Base-by-base conservation (phyloP, 2,329 filamentous ascomycete species). In the Tympanopsis confertula region DNA sequence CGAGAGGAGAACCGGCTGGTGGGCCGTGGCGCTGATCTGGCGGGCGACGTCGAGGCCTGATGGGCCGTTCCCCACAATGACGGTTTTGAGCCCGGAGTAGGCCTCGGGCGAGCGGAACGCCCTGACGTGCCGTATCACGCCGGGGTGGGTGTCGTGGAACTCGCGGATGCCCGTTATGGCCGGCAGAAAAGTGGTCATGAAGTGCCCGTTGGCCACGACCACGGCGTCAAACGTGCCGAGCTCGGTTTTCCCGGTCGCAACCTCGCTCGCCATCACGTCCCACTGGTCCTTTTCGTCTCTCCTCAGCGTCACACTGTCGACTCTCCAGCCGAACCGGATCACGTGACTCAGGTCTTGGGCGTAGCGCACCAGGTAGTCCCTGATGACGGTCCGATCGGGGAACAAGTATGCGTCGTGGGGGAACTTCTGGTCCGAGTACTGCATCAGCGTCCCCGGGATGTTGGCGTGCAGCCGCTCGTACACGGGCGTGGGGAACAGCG, bases 381-480 rank as follows among this genome's bases (percentile, higher is more conserved):
- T 71, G 3, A 95, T 84, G 19, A 70, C 68, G 42, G 77, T 59
- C 43, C 88, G 76, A 17, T 67, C 70, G 0, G 89, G 89, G 48
- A 89, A 94, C 1, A 94, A 65, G 52, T 80, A 76, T 5, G 71
- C 66, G 12, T 76, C 68, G 2, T 66, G 50, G 0, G 74, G 68
- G 50, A 91, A 91, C 1, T 69, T 54, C 5, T 74, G 62, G 46
- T 89, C 82, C 4, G 79, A 80, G 55, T 79, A 95, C 3, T 69
- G 64, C 89, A 96, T 96, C 38, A 95, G 55, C 0, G 68, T 66
- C 41, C 82, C 75, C 0, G 87, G 84, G 35, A 95, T 87, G 55
- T 96, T 96, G 17, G 88, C 87, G 50, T 94, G 81, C 13, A 95
- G 64, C 18, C 70, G 62, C 35, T 86, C 76, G 56, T 95, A 95